Conservation (phyloP, 257 asterid genomes). For the Nicotiana undulata region DNA sequence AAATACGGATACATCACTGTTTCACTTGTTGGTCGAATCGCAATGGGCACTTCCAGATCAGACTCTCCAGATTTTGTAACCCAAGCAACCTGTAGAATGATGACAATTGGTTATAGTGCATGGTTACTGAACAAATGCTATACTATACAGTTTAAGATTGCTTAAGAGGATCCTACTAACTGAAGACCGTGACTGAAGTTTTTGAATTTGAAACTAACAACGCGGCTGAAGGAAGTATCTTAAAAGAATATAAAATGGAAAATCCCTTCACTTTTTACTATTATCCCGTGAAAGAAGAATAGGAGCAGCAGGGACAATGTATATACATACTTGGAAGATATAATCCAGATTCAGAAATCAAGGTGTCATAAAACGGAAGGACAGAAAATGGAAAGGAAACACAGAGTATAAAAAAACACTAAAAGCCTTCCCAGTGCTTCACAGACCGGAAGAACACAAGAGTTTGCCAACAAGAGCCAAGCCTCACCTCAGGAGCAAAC, state of each 20-base stretch:
- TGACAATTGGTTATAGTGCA: background rate
- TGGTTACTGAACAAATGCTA: background rate
- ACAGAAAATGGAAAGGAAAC: background rate
- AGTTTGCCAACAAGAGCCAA: background rate
- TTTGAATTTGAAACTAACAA: background rate
- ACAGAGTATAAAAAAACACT: background rate
- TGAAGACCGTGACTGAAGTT: background rate
- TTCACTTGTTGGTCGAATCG: constrained; percentile 99
- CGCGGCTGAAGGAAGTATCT: background rate
- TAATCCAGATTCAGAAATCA: background rate
- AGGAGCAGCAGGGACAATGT: background rate
- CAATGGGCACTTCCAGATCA: constrained; percentile 93
- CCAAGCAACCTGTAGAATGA: constrained; percentile 83
- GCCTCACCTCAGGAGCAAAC: constrained; percentile 94
- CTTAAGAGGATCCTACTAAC: background rate
- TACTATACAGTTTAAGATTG: background rate
- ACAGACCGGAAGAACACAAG: background rate
- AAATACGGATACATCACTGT: constrained; percentile 98
- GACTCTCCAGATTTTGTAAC: constrained; percentile 95
- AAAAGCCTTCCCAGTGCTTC: background rate
- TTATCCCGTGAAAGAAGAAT: background rate
- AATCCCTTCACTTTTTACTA: background rate
- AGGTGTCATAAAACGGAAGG: background rate
- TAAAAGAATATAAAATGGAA: background rate
- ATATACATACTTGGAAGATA: background rate